A percentile compares a stretch with the other conserved stretches of the same genome.
Evolutionary conservation across 2,329 filamentous ascomycete genomes (phyloP).

Genomic region (Alternaria sp.): DNA sequence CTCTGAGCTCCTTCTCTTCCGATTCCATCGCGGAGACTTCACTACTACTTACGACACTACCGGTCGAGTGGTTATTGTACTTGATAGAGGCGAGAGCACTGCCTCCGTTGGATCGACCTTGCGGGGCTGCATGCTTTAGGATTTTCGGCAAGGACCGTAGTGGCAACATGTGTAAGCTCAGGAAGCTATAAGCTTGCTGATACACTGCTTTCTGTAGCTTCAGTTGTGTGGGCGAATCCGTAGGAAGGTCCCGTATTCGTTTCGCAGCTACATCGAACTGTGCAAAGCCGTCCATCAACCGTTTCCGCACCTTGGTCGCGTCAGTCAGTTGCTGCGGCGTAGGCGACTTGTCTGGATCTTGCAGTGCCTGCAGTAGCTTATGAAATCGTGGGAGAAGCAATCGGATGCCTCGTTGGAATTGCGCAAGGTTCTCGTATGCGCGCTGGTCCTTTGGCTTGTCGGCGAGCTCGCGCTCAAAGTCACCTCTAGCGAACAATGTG

Average conservation of each 20-base stretch:
- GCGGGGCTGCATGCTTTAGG: constrained; percentile 64
- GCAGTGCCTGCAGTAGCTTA: constrained; percentile 74
- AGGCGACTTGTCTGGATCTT: constrained; percentile 73
- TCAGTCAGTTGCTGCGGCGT: constrained; percentile 78
- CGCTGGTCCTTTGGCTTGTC: constrained; percentile 77
- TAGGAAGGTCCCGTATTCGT: constrained; percentile 79
- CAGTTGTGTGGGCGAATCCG: constrained; percentile 74
- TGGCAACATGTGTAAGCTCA: constrained; percentile 90
- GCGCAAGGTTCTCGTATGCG: constrained; percentile 81
- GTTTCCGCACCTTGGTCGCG: constrained; percentile 86
- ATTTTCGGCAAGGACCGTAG: constrained; percentile 65
- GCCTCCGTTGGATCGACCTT: constrained; percentile 53
- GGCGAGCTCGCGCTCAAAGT: constrained; percentile 76
- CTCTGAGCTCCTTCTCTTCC: constrained; percentile 83
- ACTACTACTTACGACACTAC: constrained; percentile 64
- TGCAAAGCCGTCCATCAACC: constrained; percentile 85
- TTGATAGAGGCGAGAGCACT: constrained; percentile 67
- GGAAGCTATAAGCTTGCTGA: constrained; percentile 79
- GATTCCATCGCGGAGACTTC: constrained; percentile 74
- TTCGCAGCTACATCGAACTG: constrained; percentile 86
- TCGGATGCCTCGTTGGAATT: constrained; percentile 88
- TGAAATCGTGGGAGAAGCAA: constrained; percentile 85
- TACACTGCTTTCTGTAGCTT: constrained; percentile 83
- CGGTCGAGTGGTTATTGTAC: constrained; percentile 62
- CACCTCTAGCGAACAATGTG: constrained; percentile 75